Percentiles rank a stretch among this genome's conserved stretches.
Conservation (phyloP, 176 grass and related monocot genomes). For the Melocanna baccifera region DNA sequence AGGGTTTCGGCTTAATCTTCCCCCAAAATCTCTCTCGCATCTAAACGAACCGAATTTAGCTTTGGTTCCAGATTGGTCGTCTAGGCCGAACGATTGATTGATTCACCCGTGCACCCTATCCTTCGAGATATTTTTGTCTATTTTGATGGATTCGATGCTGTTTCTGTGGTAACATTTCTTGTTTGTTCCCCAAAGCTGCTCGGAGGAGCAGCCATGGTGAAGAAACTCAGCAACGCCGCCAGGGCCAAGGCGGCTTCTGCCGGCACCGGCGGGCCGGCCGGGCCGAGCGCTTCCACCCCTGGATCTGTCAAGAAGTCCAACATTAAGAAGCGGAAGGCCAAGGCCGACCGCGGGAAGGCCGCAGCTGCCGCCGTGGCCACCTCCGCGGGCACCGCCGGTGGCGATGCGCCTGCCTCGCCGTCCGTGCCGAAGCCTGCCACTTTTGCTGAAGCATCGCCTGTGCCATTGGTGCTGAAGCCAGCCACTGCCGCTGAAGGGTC, state of each 20-base stretch:
- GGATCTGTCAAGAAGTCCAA: constrained; percentile 17
- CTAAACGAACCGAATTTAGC: neutral
- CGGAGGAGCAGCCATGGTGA: constrained; percentile 29
- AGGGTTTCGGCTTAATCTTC: neutral
- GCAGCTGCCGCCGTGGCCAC: neutral
- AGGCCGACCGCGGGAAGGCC: neutral
- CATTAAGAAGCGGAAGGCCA: constrained; percentile 27
- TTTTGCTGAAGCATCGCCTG: constrained; percentile 25
- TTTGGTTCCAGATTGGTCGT: neutral
- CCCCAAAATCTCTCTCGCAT: neutral
- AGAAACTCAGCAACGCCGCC: constrained; percentile 1
- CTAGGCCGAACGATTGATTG: neutral
- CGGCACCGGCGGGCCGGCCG: neutral
- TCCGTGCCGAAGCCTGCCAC: neutral
- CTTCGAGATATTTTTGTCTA: neutral
- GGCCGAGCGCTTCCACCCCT: neutral
- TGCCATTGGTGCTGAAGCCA: neutral
- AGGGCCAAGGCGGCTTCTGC: constrained; percentile 9
- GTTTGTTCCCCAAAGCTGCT: constrained; percentile 7
- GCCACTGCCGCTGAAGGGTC: constrained; percentile 16
- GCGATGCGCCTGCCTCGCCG: neutral
- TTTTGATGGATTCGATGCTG: constrained; percentile 2
- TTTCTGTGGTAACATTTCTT: constrained; percentile 12
- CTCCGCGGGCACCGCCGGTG: neutral
- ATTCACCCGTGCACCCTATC: neutral